A percentile compares a stretch with the other conserved stretches of the same genome.
These are phyloP conservation scores for Gamsiella multidivaricata DNA, from an alignment of 192 early-diverging fungal genomes.

Conservation along the genomic window DNA sequence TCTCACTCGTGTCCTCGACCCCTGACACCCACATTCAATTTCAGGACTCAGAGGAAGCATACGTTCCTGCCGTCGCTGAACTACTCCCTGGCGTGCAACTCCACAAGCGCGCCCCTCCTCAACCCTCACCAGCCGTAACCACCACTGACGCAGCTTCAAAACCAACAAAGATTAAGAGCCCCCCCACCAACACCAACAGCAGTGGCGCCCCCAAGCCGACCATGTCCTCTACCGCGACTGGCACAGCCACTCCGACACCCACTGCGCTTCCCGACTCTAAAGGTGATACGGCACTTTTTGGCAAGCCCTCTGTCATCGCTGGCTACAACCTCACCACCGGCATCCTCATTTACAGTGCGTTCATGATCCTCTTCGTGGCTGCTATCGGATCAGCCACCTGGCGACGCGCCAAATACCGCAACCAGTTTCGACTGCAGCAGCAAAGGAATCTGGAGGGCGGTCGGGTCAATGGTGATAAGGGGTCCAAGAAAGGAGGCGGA, in stretches of 20 bases:
- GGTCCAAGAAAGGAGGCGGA: slow-evolving; percentile 4
- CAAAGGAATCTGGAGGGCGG: slow-evolving; percentile 31
- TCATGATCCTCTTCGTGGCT: slow-evolving; percentile 24
- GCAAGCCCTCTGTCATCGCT: slow-evolving; percentile 32
- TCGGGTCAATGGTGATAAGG: neutral
- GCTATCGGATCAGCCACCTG: slow-evolving; percentile 39
- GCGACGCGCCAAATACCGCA: slow-evolving; percentile 36
- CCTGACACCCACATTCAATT: neutral
- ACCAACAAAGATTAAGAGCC: slow-evolving; percentile 1
- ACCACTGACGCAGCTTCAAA: neutral
- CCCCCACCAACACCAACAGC: neutral
- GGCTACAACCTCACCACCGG: slow-evolving; percentile 42
- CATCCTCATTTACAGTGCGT: slow-evolving; percentile 37
- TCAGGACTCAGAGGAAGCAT: neutral
- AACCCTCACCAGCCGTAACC: neutral
- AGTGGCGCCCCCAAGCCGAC: neutral
- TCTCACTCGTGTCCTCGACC: neutral
- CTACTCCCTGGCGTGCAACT: neutral
- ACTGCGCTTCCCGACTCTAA: slow-evolving; percentile 21
- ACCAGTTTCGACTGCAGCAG: slow-evolving; percentile 34
- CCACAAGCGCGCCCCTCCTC: slow-evolving; percentile 9
- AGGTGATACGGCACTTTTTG: slow-evolving; percentile 40
- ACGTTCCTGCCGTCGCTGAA: neutral
- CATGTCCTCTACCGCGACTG: slow-evolving; percentile 9
- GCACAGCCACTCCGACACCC: neutral